Evolutionary conservation across 768 basidiomycete genomes (phyloP).

Genomic region (Trametopsis cervina): DNA sequence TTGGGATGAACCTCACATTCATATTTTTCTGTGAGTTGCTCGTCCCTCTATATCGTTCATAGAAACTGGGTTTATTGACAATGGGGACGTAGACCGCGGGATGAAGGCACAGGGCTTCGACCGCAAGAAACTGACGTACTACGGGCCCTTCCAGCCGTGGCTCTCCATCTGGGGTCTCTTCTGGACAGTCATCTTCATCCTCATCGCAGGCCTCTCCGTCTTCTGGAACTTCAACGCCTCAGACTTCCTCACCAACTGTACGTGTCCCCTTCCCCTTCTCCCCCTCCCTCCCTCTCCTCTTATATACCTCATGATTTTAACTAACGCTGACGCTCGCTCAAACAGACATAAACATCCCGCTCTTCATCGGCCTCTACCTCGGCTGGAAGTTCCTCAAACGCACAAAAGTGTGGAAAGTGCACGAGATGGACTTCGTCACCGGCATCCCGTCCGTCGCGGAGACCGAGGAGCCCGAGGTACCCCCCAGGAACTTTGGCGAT

Average conservation of each 20-base stretch:
- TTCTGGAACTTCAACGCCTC: conserved; percentile 58
- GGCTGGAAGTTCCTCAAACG: conserved; percentile 37
- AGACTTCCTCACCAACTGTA: conserved; percentile 43
- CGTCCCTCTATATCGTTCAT: not conserved
- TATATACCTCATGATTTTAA: not conserved
- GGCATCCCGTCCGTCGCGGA: conserved; percentile 66
- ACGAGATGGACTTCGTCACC: conserved; percentile 69
- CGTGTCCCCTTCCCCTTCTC: conserved; percentile 8
- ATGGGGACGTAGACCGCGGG: conserved; percentile 44
- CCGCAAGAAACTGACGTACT: conserved; percentile 54
- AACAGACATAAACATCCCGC: conserved; percentile 37
- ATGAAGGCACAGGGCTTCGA: conserved; percentile 59
- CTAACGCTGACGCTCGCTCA: conserved; percentile 4
- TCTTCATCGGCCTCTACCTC: conserved; percentile 40
- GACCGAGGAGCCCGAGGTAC: conserved; percentile 48
- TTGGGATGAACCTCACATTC: conserved; percentile 64
- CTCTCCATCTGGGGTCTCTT: conserved; percentile 64
- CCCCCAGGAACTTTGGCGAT: conserved; percentile 43
- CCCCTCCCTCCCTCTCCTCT: conserved; percentile 3
- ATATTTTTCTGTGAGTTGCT: conserved; percentile 53
- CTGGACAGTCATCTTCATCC: conserved; percentile 57
- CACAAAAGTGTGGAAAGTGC: conserved; percentile 41
- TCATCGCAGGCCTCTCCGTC: conserved; percentile 48
- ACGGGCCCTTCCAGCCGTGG: conserved; percentile 57
- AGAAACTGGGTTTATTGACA: not conserved